Percentiles rank a stretch among this genome's conserved stretches.
Evolutionary conservation across 1,139 yeast species (phyloP).

Genomic region (Geotrichum phurueaensis): DNA sequence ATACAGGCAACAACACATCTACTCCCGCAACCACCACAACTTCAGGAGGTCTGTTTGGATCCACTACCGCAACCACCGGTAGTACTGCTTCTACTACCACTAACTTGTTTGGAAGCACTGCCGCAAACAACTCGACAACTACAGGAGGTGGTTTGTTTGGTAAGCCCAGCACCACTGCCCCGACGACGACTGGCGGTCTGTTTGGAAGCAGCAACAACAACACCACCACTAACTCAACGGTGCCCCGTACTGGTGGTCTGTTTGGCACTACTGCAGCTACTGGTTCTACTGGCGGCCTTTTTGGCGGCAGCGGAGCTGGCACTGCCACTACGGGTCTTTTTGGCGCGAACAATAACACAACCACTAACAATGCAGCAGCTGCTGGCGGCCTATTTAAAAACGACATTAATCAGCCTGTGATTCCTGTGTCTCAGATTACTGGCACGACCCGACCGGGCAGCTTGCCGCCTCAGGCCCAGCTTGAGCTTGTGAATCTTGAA

Average conservation of each 20-base stretch:
- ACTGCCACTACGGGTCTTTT: conserved; percentile 10
- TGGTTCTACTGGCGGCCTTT: conserved; percentile 23
- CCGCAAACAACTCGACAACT: conserved; percentile 18
- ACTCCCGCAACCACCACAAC: conserved; percentile 18
- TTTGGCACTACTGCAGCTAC: conserved; percentile 22
- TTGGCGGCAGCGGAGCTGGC: conserved; percentile 23
- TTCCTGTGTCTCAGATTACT: conserved; percentile 47
- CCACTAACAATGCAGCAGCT: conserved; percentile 26
- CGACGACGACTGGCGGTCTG: conserved; percentile 14
- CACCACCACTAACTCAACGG: conserved; percentile 15
- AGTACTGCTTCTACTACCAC: conserved; percentile 26
- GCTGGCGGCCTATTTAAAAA: conserved; percentile 21
- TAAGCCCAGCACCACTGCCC: conserved; percentile 20
- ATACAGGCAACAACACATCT: conserved; percentile 13
- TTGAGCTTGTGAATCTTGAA: conserved; percentile 75
- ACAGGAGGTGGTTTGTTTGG: conserved; percentile 28
- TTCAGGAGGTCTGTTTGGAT: conserved; percentile 26
- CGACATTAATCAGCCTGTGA: conserved; percentile 22
- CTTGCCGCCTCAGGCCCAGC: conserved; percentile 67
- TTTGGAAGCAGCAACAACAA: conserved; percentile 21
- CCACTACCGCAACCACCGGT: conserved; percentile 9
- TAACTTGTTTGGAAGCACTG: conserved; percentile 35
- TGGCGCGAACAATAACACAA: conserved; percentile 21
- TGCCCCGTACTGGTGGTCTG: conserved; percentile 19
- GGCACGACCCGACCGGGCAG: conserved; percentile 87